Percentiles rank a stretch among this genome's conserved stretches.
These are phyloP conservation scores for Diplotaxis tenuifolia DNA, from an alignment of 345 rosid genomes.

Conservation along the genomic window DNA sequence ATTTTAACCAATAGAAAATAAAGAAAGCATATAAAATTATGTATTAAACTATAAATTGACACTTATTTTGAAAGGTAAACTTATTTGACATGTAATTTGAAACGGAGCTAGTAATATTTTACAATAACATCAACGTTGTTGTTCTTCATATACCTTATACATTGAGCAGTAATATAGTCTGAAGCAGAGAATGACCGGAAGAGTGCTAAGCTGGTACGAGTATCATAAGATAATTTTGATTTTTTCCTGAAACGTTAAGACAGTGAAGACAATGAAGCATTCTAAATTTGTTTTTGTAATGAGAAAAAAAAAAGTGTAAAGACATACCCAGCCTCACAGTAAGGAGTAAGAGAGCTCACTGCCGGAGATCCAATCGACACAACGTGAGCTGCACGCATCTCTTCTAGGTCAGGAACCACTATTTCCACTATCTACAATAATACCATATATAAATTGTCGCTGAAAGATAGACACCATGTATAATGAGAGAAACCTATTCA, in stretches of 20 bases:
- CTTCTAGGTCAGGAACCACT: constrained; percentile 79
- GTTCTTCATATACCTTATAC: constrained; percentile 55
- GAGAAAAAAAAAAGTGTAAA: not conserved
- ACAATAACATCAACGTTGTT: constrained; percentile 4
- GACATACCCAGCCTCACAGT: constrained; percentile 69
- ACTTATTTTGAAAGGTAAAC: no score
- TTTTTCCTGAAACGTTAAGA: constrained; percentile 53
- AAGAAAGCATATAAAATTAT: no score
- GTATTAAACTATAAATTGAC: no score
- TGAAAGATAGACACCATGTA: not conserved
- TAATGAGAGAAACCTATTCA: constrained; percentile 1
- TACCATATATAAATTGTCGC: not conserved
- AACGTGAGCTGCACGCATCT: constrained; percentile 78
- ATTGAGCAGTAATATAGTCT: constrained; percentile 73
- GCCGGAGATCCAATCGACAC: constrained; percentile 68
- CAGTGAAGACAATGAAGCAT: constrained; percentile 1
- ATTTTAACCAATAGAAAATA: no score
- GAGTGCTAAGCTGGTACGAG: constrained; percentile 63
- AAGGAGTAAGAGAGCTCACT: constrained; percentile 45
- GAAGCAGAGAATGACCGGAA: constrained; percentile 76
- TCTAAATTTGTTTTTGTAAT: not conserved
- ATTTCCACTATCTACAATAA: constrained; percentile 61
- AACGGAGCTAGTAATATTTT: no score
- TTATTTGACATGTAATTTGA: no score
- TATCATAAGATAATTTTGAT: constrained; percentile 53